Percentiles rank a stretch among this genome's conserved stretches.
phyloP scores from a whole-genome alignment of 768 basidiomycete genomes.

The Russula ochroleuca region DNA sequence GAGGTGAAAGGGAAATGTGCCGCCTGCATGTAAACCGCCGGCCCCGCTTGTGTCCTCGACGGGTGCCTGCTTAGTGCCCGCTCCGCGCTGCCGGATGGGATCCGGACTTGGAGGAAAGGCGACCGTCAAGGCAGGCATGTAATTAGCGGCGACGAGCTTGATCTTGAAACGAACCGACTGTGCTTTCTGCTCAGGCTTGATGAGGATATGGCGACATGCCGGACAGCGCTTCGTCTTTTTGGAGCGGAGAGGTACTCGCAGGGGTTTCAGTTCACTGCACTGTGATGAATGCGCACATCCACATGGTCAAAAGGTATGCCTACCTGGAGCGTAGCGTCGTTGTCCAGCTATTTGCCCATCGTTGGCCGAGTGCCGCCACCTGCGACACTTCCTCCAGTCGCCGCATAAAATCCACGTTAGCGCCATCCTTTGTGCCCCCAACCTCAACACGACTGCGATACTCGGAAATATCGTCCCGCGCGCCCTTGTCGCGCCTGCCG shows the following conservation, averaged over 20 bases:
- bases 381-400: constrained; percentile 57
- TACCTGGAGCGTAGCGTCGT: constrained; percentile 61
- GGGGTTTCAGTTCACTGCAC: constrained; percentile 72
- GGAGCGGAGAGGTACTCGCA: constrained; percentile 87
- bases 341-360: constrained; percentile 80
- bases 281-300: constrained; percentile 6
- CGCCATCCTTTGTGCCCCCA: constrained; percentile 51
- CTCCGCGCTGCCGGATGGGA: constrained; percentile 36
- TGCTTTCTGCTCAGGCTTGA: constrained; percentile 97
- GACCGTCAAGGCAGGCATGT: constrained; percentile 82
- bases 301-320: background rate
- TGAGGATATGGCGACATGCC: constrained; percentile 92
- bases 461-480: constrained; percentile 71
- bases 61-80: constrained; percentile 36
- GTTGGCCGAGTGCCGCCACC: constrained; percentile 68
- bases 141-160: constrained; percentile 93
- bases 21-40: constrained; percentile 60
- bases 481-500: constrained; percentile 54
- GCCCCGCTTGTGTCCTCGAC: constrained; percentile 39
- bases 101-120: constrained; percentile 51
- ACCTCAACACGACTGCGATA: constrained; percentile 72
- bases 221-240: constrained; percentile 96
- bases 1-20: constrained; percentile 83
- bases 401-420: constrained; percentile 66
- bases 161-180: constrained; percentile 97